phyloP scores from a whole-genome alignment of 805 yeast species.

The Candida verbasci region DNA sequence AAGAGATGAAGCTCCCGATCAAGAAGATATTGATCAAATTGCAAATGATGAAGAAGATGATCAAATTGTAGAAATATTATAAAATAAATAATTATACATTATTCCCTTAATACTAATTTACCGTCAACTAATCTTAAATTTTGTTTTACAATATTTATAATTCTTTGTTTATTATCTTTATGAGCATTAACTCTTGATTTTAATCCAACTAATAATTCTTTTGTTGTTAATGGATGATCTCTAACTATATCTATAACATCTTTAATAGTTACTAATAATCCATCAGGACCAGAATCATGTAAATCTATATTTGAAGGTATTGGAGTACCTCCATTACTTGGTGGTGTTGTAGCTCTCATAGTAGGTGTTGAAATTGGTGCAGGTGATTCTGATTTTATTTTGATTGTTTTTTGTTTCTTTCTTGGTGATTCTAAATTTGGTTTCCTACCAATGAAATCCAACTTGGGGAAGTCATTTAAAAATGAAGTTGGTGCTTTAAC shows the following conservation, averaged over 20 bases:
- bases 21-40: slow-evolving; percentile 33
- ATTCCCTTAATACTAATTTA: slow-evolving; percentile 34
- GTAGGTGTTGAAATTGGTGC: slow-evolving; percentile 13
- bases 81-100: slow-evolving; percentile 12
- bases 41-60: slow-evolving; percentile 43
- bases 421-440: slow-evolving; percentile 25
- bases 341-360: slow-evolving; percentile 1
- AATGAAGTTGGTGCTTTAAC: slow-evolving; percentile 61
- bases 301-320: slow-evolving; percentile 20
- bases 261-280: slow-evolving; percentile 55
- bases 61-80: slow-evolving; percentile 50
- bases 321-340: slow-evolving; percentile 5
- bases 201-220: slow-evolving; percentile 57
- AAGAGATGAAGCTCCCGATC: slow-evolving; percentile 75
- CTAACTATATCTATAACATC: slow-evolving; percentile 66
- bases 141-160: slow-evolving; percentile 55
- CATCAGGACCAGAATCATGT: slow-evolving; percentile 33
- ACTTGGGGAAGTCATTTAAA: slow-evolving; percentile 64
- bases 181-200: slow-evolving; percentile 61
- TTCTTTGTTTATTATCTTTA: slow-evolving; percentile 56
- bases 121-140: slow-evolving; percentile 53
- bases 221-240: slow-evolving; percentile 55
- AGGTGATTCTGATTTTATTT: slow-evolving; percentile 4
- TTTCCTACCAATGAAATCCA: slow-evolving; percentile 65
- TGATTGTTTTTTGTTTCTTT: slow-evolving; percentile 40